Evolutionary conservation across 345 rosid species (phyloP).

Genomic region (Rhodomyrtus tomentosa): DNA sequence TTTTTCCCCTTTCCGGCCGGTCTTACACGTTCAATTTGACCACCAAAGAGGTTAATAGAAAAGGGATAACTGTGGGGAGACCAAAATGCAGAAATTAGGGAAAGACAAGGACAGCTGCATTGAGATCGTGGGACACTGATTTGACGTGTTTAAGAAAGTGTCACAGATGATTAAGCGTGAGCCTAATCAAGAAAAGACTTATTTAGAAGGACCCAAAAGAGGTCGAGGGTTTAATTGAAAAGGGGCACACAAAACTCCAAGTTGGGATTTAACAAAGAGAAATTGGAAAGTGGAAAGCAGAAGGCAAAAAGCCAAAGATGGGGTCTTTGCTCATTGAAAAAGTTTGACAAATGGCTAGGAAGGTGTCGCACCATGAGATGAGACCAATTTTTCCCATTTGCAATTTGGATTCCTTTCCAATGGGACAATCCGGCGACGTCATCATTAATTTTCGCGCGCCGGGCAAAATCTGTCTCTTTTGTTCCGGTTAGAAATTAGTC

Average conservation of each 20-base stretch:
- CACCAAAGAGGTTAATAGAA: neutral
- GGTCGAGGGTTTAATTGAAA: neutral
- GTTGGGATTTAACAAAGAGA: neutral
- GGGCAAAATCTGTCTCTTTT: neutral
- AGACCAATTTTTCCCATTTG: neutral
- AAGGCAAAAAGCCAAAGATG: neutral
- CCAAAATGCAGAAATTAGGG: constrained; percentile 3
- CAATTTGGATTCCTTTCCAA: neutral
- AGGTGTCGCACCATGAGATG: neutral
- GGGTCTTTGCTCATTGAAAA: no score
- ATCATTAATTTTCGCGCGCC: neutral
- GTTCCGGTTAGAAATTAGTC: neutral
- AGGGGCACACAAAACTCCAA: neutral
- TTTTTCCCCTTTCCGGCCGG: neutral
- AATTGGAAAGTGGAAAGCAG: neutral
- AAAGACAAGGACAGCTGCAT: neutral
- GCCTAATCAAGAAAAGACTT: neutral
- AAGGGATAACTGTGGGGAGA: neutral
- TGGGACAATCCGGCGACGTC: neutral
- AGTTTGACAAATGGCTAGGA: no score
- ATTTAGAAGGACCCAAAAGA: neutral
- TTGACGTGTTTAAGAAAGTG: neutral
- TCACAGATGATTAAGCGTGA: neutral
- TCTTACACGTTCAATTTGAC: neutral
- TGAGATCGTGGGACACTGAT: neutral